These are phyloP conservation scores for Amyloporia xantha DNA, from an alignment of 768 basidiomycete species.

Conservation along the genomic window DNA sequence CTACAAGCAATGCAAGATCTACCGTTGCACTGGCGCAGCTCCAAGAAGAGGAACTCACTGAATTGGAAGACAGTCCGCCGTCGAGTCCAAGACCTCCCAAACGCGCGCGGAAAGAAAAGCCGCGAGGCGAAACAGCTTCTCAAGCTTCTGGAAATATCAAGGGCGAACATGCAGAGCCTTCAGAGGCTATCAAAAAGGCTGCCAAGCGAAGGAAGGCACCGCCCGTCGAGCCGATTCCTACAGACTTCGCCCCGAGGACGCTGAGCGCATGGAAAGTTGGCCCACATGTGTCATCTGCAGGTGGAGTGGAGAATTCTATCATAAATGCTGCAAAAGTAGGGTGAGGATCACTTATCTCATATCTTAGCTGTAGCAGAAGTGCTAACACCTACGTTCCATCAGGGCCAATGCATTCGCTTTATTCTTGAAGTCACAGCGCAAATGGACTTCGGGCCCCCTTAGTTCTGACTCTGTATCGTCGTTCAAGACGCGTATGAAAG, in stretches of 20 bases:
- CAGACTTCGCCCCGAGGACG: constrained; percentile 21
- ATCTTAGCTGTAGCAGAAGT: no score
- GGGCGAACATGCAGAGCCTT: neutral
- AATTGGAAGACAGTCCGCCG: neutral
- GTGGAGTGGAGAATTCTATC: constrained; percentile 71
- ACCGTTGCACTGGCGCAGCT: neutral
- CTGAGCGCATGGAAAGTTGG: constrained; percentile 59
- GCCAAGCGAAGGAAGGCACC: constrained; percentile 8
- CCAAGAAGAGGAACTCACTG: neutral
- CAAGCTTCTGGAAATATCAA: neutral
- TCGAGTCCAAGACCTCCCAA: neutral
- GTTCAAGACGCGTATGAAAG: constrained; percentile 57
- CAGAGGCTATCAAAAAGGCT: neutral
- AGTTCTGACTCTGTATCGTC: constrained; percentile 40
- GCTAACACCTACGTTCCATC: no score
- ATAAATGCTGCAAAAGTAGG: constrained; percentile 65
- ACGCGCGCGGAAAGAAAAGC: neutral
- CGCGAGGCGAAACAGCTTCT: neutral
- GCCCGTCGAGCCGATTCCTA: constrained; percentile 12
- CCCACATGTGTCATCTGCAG: constrained; percentile 77
- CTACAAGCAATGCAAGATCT: neutral
- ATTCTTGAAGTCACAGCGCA: constrained; percentile 79
- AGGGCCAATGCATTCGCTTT: constrained; percentile 82
- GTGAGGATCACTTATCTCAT: constrained; percentile 28
- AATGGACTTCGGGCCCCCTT: constrained; percentile 66